phyloP scores from a whole-genome alignment of 192 early-diverging fungal species.

The Rhizophlyctis rosea region DNA sequence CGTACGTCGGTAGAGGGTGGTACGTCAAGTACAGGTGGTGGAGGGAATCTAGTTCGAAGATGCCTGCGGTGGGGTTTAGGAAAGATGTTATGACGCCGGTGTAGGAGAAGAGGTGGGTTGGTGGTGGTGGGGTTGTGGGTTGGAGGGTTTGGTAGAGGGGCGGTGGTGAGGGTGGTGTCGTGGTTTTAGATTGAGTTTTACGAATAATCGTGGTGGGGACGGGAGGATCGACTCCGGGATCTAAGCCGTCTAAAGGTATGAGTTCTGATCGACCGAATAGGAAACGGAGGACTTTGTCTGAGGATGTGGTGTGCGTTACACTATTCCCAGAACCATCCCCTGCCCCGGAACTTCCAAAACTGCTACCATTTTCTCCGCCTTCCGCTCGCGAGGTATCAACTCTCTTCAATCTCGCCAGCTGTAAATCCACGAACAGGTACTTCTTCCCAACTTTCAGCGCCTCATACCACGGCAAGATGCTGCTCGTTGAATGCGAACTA shows the following conservation, averaged over 20 bases:
- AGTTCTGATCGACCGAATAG: constrained; percentile 10
- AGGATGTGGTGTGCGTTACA: too few species aligned
- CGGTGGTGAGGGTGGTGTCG: neutral
- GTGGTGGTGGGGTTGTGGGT: neutral
- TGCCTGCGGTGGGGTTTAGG: constrained; percentile 8
- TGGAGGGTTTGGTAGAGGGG: neutral
- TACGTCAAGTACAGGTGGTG: constrained; percentile 19
- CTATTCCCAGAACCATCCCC: too few species aligned
- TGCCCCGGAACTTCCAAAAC: neutral
- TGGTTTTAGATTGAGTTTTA: neutral
- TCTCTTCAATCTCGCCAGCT: neutral
- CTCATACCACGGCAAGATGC: constrained; percentile 26
- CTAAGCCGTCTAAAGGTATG: neutral
- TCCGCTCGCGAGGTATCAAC: neutral
- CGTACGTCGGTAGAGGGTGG: constrained; percentile 7
- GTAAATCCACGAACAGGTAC: constrained; percentile 11
- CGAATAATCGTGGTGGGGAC: too few species aligned
- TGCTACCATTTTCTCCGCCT: too few species aligned
- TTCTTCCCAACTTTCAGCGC: constrained; percentile 6
- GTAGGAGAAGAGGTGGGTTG: constrained; percentile 16
- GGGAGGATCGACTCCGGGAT: neutral
- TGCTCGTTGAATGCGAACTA: neutral
- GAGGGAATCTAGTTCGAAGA: constrained; percentile 22
- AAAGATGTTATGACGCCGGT: constrained; percentile 13
- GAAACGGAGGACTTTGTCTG: constrained; percentile 18